These are phyloP conservation scores for Alternaria tenuissima DNA, from an alignment of 2,329 filamentous ascomycete genomes.

Conservation along the genomic window DNA sequence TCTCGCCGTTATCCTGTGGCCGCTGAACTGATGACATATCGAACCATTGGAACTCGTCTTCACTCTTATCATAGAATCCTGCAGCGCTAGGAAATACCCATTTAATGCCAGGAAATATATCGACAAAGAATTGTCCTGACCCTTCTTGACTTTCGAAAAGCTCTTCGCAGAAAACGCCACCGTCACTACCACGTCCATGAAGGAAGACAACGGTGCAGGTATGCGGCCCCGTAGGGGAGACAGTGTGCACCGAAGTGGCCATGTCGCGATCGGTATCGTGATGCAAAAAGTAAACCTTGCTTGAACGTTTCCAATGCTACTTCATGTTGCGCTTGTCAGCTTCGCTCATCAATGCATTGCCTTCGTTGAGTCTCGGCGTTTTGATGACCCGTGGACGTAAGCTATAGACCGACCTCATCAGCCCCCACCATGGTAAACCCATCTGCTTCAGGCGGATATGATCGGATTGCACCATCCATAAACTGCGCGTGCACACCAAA, in stretches of 20 bases:
- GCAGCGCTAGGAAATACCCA: constrained; percentile 62
- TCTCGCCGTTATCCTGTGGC: constrained; percentile 52
- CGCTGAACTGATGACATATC: constrained; percentile 58
- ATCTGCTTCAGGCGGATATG: neutral
- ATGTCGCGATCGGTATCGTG: neutral
- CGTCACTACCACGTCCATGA: constrained; percentile 56
- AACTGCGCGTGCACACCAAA: neutral
- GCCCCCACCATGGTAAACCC: neutral
- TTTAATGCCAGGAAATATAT: constrained; percentile 47
- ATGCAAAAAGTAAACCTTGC: neutral
- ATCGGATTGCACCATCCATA: neutral
- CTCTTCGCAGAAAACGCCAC: constrained; percentile 51
- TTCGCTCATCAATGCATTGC: neutral
- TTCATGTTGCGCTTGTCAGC: neutral
- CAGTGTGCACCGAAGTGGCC: neutral
- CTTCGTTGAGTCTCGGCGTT: neutral
- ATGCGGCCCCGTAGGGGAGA: constrained; percentile 36
- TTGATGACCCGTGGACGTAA: neutral
- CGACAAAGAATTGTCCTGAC: constrained; percentile 42
- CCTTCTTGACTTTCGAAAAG: constrained; percentile 47
- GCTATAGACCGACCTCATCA: neutral
- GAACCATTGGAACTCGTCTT: constrained; percentile 58
- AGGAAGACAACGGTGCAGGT: constrained; percentile 60
- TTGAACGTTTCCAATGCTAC: neutral
- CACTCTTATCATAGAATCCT: constrained; percentile 30